Base-by-base conservation (phyloP, 164 flowering plant species). In the Nymphaea thermarum region DNA sequence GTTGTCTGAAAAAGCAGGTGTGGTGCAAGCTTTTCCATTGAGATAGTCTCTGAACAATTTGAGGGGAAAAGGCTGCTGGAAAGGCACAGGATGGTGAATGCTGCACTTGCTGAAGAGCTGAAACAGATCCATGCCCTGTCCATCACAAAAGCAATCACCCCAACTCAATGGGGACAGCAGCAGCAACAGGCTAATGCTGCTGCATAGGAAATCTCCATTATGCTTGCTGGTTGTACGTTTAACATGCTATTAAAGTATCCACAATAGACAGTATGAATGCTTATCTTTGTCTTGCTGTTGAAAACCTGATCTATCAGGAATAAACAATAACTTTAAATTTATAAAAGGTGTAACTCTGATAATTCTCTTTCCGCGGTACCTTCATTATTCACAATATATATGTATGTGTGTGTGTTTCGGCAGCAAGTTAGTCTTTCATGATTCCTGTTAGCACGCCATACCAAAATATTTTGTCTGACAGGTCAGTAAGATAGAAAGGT, bases 61-160 rank as follows among this genome's bases (percentile, higher is more conserved):
- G 92, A 86, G 74, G 98, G 99, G 70, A 94, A 94, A 84, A 86
- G 91, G 69, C 70, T 94, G 78, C 80, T 94, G 75, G 99, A 90
- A 75, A 83, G 98, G 86, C 98, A 94, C 68, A 78, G 96, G 6
- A 47, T 91, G 74, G 98, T 94, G 73, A 91, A 91, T 70, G 70
- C 86, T 66, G 94, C 96, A 57, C 67, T 91, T 68, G 86, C 68
- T 59, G 93, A 91, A 72, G 96, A 91, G 80, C 85, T 94, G 98
- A 87, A 94, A 77, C 67, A 90, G n/a, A 94, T 94, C 66, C 99
- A 91, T 64, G 97, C 99, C 57, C 91, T 94, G 61, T 94, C 98
- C 7, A 90, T 94, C 14, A 85, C 80, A 76, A 91, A 86, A 80
- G 91, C 98, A 66, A 66, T 85, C 62, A 88, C 97, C 5, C 91